Percentiles rank a stretch among this genome's conserved stretches.
phyloP scores from a whole-genome alignment of 1,284 basidiomycete genomes.

The Lignosus rhinocerotis region DNA sequence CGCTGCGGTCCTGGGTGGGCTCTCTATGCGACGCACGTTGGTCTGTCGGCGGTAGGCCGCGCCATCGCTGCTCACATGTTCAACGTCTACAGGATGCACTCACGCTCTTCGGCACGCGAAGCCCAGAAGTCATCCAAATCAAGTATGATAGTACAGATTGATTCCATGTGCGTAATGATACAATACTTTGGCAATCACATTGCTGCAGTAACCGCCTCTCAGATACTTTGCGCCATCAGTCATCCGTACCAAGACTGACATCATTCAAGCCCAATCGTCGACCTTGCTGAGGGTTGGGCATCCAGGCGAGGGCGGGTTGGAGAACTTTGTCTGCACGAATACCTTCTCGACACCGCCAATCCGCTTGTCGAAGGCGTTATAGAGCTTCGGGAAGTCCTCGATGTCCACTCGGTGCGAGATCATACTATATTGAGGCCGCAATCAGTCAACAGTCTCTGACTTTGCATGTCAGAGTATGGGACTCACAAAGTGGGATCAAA shows the following conservation, averaged over 20 bases:
- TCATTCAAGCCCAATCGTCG: constrained; percentile 45
- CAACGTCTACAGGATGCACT: neutral
- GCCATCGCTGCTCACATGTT: neutral
- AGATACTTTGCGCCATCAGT: neutral
- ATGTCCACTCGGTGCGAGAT: constrained; percentile 65
- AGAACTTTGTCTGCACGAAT: constrained; percentile 58
- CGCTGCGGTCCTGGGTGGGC: neutral
- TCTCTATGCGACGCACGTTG: constrained; percentile 14
- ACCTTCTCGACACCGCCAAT: constrained; percentile 65
- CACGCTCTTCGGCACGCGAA: neutral
- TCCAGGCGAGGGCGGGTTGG: constrained; percentile 45
- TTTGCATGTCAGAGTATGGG: neutral
- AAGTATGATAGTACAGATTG: constrained; percentile 2
- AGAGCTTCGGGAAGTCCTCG: constrained; percentile 61
- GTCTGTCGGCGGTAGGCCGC: neutral
- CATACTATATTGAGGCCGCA: constrained; percentile 40
- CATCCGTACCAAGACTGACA: neutral
- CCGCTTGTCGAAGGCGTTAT: constrained; percentile 63
- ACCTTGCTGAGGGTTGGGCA: constrained; percentile 53
- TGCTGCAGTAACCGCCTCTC: neutral
- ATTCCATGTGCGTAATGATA: constrained; percentile 1
- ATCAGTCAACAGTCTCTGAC: neutral
- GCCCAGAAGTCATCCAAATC: neutral
- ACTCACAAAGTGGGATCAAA: constrained; percentile 69
- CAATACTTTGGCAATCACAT: neutral